These are phyloP conservation scores for Arthrobotrys pseudoclavata DNA, from an alignment of 2,329 filamentous ascomycete species.

Conservation along the genomic window DNA sequence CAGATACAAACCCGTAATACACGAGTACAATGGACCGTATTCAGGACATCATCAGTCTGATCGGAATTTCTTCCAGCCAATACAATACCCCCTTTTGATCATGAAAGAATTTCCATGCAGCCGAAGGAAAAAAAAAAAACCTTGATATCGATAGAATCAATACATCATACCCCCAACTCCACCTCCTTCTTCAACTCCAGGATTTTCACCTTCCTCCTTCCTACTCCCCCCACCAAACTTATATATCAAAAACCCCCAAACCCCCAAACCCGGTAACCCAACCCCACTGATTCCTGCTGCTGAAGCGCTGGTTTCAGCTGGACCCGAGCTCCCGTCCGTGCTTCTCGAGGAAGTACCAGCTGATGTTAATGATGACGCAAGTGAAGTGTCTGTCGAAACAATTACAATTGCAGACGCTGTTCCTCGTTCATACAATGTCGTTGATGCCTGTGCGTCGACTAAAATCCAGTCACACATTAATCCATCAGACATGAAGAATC, in stretches of 20 bases:
- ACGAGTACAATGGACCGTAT: constrained; percentile 14
- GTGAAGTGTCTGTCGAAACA: neutral
- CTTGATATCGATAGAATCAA: constrained; percentile 6
- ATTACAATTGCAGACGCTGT: constrained; percentile 15
- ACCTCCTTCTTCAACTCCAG: neutral
- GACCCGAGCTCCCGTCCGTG: neutral
- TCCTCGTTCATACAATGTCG: neutral
- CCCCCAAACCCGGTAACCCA: constrained; percentile 4
- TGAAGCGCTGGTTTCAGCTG: constrained; percentile 5
- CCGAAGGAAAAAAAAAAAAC: neutral
- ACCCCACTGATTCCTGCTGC: constrained; percentile 3
- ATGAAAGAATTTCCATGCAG: neutral
- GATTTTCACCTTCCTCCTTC: constrained; percentile 15
- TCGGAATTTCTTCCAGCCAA: constrained; percentile 10
- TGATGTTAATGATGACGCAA: neutral
- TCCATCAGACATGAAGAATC: constrained; percentile 13
- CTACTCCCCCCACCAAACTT: constrained; percentile 20
- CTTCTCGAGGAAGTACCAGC: neutral
- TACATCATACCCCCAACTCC: constrained; percentile 32
- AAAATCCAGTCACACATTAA: constrained; percentile 11
- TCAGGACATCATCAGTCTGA: constrained; percentile 10
- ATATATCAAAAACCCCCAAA: constrained; percentile 19
- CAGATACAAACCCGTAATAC: constrained; percentile 1
- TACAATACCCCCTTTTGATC: neutral
- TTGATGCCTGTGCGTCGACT: neutral